Evolutionary conservation across 441 rosid genomes (phyloP), one percentile per base, ranked within the genome.

Genomic region (Erodium chrysanthum): DNA sequence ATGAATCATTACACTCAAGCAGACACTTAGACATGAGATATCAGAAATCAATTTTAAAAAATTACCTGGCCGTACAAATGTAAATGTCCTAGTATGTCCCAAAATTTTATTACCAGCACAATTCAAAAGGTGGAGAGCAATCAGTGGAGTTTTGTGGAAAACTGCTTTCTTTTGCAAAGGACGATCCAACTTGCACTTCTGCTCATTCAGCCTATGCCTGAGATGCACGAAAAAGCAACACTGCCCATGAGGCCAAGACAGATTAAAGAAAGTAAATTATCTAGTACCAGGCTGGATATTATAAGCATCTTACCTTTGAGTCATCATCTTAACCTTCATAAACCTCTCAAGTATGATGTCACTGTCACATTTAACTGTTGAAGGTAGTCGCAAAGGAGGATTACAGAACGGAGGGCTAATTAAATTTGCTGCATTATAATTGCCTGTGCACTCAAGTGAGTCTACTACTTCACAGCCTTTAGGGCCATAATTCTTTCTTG

Each of bases 161-260:
- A 23, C 7, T 68, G 46, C 23, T 68, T 73, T 68, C 21, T 23
- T 18, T 11, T 21, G 50, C 22, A 62, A 46, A 11, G 27, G 35
- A 3, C 31, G 62, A 46, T 70, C 74, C 31, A 37, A 31, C 46
- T 70, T 74, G 64, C 27, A 2, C 68, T 70, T 66, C 58, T 21
- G 21, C 4, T 66, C 23, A 37, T 70, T 20, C 14, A 74, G 70
- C 11, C 62, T 68, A 74, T 66, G 21, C 66, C 77, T 74, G 70
- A 63, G n/a, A 66, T 70, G 50, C 40, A 54, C 11, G 25, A 66
- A 74, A 35, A 54, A 22, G 18, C 14, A 74, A 25, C 14, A 10
- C 42, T 17, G 50, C 44, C 23, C 35, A 25, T 66, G 60, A 54
- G 54, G 9, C 25, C 27, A 0, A 17, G 40, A 8, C 66, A 11